Conservation (phyloP, 805 yeast species). For the Candida suzukii region DNA sequence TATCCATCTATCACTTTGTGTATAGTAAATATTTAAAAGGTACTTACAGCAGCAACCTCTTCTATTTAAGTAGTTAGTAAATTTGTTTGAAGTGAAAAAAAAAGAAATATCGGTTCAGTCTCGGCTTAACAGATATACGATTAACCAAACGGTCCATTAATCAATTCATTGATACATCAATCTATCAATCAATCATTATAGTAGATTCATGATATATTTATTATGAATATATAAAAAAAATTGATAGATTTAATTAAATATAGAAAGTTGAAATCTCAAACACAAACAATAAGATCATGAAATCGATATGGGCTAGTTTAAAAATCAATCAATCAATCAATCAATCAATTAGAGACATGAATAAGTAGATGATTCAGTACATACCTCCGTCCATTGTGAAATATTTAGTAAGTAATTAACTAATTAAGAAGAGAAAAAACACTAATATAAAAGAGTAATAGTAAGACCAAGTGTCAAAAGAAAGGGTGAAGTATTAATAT, state of each 20-base stretch:
- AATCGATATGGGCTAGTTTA: neutral
- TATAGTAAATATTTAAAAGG: neutral
- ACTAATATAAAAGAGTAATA: constrained; percentile 7
- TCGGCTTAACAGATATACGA: no score
- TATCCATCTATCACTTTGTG: constrained; percentile 1
- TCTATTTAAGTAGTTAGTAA: constrained; percentile 31
- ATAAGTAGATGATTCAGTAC: constrained; percentile 17
- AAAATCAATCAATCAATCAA: neutral
- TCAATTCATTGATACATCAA: no score
- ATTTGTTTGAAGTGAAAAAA: no score
- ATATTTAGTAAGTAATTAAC: constrained; percentile 10
- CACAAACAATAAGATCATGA: neutral
- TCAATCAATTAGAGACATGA: constrained; percentile 2
- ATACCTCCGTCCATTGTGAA: constrained; percentile 55
- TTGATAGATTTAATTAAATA: no score
- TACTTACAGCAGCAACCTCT: constrained; percentile 42
- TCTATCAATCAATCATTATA: no score
- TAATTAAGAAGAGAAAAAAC: constrained; percentile 7
- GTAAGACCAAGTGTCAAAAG: neutral
- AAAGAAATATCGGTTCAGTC: no score
- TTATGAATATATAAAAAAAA: no score
- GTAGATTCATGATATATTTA: no score
- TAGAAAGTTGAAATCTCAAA: no score
- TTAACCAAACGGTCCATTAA: no score
- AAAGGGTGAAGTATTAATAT: neutral